phyloP scores from a whole-genome alignment of 805 yeast species.

The Hagleromyces aurorensis region DNA sequence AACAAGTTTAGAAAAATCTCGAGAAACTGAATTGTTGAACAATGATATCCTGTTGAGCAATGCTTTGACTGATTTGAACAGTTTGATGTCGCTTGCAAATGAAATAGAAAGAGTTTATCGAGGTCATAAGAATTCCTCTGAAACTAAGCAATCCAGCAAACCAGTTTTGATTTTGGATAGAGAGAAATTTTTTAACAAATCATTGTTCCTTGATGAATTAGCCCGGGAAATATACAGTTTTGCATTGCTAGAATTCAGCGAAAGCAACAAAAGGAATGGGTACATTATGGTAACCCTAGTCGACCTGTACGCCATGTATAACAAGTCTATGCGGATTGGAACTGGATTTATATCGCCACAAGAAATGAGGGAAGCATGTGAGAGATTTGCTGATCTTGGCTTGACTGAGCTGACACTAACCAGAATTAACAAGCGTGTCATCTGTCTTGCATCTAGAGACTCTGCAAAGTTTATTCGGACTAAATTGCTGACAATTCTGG shows the following conservation, averaged over 20 bases:
- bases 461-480: slow-evolving; percentile 27
- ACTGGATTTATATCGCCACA: slow-evolving; percentile 60
- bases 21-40: slow-evolving; percentile 45
- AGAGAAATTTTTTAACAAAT: slow-evolving; percentile 31
- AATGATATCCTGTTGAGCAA: slow-evolving; percentile 55
- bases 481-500: slow-evolving; percentile 22
- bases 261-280: slow-evolving; percentile 36
- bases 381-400: slow-evolving; percentile 44
- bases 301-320: slow-evolving; percentile 58
- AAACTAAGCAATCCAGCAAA: slow-evolving; percentile 9
- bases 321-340: slow-evolving; percentile 56
- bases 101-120: slow-evolving; percentile 55
- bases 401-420: slow-evolving; percentile 38
- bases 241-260: slow-evolving; percentile 36
- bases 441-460: slow-evolving; percentile 27
- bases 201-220: slow-evolving; percentile 52
- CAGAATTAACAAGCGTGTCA: slow-evolving; percentile 31
- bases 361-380: slow-evolving; percentile 58
- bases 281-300: slow-evolving; percentile 50
- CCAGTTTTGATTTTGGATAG: slow-evolving; percentile 29
- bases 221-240: slow-evolving; percentile 77
- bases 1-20: slow-evolving; percentile 54
- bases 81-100: slow-evolving; percentile 68
- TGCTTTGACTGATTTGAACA: slow-evolving; percentile 70
- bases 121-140: slow-evolving; percentile 28